Conservation (phyloP, 306 rosid species). For the Dicorynia guianensis region DNA sequence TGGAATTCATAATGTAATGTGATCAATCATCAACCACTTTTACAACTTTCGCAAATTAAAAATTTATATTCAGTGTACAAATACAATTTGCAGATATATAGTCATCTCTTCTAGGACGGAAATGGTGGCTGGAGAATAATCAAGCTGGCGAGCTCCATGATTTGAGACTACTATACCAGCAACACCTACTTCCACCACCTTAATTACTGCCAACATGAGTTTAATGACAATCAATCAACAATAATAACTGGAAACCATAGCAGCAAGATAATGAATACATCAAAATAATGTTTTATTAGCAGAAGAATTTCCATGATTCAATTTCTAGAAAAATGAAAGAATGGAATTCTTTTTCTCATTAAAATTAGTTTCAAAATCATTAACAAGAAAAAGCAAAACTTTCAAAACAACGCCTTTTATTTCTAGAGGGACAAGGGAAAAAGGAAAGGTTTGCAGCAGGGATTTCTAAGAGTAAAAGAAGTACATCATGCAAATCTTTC, state of each 20-base stretch:
- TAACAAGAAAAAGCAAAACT: background rate
- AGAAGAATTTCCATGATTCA: background rate
- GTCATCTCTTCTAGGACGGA: conserved; percentile 45
- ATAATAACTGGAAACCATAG: background rate
- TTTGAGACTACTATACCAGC: conserved; percentile 44
- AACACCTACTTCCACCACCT: conserved; percentile 38
- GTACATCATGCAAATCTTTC: no score
- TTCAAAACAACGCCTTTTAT: background rate
- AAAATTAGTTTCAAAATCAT: no score
- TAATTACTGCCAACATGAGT: conserved; percentile 34
- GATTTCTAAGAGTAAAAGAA: no score
- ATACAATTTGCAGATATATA: background rate
- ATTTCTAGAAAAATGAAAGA: background rate
- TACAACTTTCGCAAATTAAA: no score
- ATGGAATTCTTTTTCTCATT: background rate
- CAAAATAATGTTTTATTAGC: background rate
- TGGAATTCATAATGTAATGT: no score
- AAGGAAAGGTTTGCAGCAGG: background rate
- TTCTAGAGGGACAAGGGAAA: background rate
- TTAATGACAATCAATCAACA: background rate
- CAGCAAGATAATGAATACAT: background rate
- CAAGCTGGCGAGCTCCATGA: conserved; percentile 47
- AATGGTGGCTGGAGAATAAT: conserved; percentile 46
- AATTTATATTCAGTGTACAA: background rate
- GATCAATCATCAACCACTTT: no score